Evolutionary conservation across 1,139 yeast genomes (phyloP), one percentile per base, ranked within the genome.

Genomic region (Kluyveromyces marxianus): DNA sequence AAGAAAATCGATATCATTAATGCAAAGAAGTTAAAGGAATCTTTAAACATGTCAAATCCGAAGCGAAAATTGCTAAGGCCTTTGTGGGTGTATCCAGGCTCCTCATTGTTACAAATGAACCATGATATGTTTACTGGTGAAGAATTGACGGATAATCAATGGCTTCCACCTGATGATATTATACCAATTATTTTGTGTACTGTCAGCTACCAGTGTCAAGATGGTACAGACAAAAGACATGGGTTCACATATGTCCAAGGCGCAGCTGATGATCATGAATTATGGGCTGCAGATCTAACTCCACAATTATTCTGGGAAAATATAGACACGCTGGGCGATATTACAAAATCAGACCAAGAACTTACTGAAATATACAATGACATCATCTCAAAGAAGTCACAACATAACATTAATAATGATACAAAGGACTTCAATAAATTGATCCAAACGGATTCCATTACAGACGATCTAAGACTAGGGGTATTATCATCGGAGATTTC

Each of bases 201-300:
- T 1, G 84, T 87, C 0, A 84, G 95, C 34, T 68, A 71, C 48
- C 71, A 69, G 58, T 76, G 72, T 7, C 80, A 75, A 46, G 83
- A 77, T 58, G 83, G 84, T 10, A 63, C 69, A 3, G 72, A 70
- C 44, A 64, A 67, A 41, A 56, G 71, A 39, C 55, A 63, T 39
- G 80, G 75, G 1, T 79, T 67, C 51, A 67, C 72, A 0, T 89
- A 89, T 59, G 83, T 88, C 2, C 96, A 87, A 63, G 96, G 96
- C 1, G 89, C 96, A 0, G 96, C 94, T 0, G 97, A 89, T 63
- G 96, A 89, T 57, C 96, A 89, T 60, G 96, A 89, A 57, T 69
- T 83, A 27, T 89, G 96, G 97, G 80, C 89, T 0, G 60, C 67
- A 4, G 71, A 72, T 0, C 62, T 88, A 27, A 73, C 71, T 1